Percentiles rank a stretch among this genome's conserved stretches.
Evolutionary conservation across 306 rosid species (phyloP).

Genomic region (Ormosia emarginata): DNA sequence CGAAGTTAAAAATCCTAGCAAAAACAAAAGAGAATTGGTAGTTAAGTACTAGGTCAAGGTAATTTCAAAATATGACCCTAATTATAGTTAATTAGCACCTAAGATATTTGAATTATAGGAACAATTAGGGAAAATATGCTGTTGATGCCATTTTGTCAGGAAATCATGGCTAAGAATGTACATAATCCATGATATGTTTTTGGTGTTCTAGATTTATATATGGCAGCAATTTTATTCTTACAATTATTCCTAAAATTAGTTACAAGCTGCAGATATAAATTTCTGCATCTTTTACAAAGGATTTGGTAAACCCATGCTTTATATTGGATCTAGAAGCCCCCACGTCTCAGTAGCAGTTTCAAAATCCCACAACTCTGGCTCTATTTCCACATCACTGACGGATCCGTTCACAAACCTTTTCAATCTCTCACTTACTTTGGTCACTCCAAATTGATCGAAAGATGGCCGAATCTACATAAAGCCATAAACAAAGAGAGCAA

Average conservation of each 20-base stretch:
- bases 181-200: too few relatives aligned
- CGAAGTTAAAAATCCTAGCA: neutral
- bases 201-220: too few relatives aligned
- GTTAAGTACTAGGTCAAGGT: neutral
- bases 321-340: conserved; percentile 20
- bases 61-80: neutral
- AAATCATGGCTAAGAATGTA: too few relatives aligned
- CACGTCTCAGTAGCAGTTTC: conserved; percentile 21
- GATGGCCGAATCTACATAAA: conserved; percentile 42
- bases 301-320: neutral
- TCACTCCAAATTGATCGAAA: conserved; percentile 36
- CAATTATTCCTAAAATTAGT: too few relatives aligned
- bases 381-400: conserved; percentile 33
- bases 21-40: neutral
- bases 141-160: too few relatives aligned
- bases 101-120: too few relatives aligned
- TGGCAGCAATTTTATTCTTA: too few relatives aligned
- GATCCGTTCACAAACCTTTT: conserved; percentile 52
- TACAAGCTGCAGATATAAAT: neutral
- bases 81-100: neutral
- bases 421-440: conserved; percentile 51
- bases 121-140: too few relatives aligned
- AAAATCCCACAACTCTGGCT: conserved; percentile 40
- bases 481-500: neutral
- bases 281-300: neutral